Evolutionary conservation across 1,284 basidiomycete species (phyloP).

Genomic region (Cronartium ribicola): DNA sequence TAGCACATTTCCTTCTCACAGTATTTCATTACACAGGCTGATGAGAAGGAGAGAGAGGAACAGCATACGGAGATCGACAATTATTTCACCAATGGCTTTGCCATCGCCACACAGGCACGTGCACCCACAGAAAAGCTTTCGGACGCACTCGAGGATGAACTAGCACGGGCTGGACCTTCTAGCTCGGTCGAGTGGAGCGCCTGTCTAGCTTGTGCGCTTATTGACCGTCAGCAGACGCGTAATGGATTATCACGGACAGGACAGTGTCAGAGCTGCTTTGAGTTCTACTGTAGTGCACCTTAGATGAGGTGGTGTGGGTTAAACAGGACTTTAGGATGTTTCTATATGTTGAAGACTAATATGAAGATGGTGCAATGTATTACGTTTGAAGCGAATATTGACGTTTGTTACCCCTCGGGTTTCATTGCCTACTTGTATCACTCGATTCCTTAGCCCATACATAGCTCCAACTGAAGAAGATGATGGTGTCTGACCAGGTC

Average conservation of each 20-base stretch:
- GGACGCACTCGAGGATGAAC: constrained; percentile 26
- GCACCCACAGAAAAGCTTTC: constrained; percentile 14
- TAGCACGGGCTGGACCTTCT: constrained; percentile 26
- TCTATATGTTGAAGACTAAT: too few species aligned
- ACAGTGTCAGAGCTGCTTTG: constrained; percentile 41
- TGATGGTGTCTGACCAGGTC: too few species aligned
- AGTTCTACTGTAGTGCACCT: constrained; percentile 17
- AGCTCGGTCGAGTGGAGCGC: constrained; percentile 37
- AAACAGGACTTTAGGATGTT: too few species aligned
- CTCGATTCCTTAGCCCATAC: too few species aligned
- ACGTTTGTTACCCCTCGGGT: too few species aligned
- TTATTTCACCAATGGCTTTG: constrained; percentile 40
- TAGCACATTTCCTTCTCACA: background rate
- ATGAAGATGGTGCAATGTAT: too few species aligned
- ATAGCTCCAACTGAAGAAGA: too few species aligned
- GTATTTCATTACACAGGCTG: too few species aligned
- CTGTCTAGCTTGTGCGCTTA: constrained; percentile 40
- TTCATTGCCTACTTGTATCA: too few species aligned
- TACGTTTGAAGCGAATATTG: too few species aligned
- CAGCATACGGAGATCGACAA: constrained; percentile 42
- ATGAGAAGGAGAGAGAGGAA: background rate
- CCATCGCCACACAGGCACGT: constrained; percentile 32
- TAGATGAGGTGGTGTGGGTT: too few species aligned
- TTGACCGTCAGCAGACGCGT: constrained; percentile 38
- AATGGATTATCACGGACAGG: constrained; percentile 27